Evolutionary conservation across 768 basidiomycete genomes (phyloP).

Genomic region (Candolleomyces aberdarensis): DNA sequence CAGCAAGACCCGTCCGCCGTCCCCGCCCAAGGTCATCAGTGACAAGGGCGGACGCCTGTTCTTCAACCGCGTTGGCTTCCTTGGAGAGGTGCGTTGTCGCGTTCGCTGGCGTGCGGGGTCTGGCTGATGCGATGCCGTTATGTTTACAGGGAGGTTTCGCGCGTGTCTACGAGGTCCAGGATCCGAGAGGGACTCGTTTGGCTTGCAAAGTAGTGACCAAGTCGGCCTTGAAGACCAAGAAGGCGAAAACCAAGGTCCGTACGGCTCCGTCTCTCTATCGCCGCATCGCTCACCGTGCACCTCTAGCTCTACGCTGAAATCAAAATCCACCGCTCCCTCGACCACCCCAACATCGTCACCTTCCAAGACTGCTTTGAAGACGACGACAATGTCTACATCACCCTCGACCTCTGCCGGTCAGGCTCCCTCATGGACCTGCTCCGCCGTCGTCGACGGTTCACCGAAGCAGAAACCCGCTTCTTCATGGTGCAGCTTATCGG

Average conservation of each 20-base stretch:
- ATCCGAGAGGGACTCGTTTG: conserved; percentile 55
- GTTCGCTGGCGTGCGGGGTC: not conserved
- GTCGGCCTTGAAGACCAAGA: conserved; percentile 87
- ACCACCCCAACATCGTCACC: conserved; percentile 88
- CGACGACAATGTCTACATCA: conserved; percentile 94
- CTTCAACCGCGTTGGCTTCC: conserved; percentile 73
- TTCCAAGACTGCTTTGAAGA: conserved; percentile 97
- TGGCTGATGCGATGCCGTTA: not conserved
- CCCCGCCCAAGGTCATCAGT: conserved; percentile 72
- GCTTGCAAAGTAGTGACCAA: conserved; percentile 98
- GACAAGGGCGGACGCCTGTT: conserved; percentile 57
- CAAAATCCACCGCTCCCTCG: conserved; percentile 89
- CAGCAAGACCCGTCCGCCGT: conserved; percentile 76
- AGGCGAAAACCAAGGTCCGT: conserved; percentile 92
- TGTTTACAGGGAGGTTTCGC: conserved; percentile 84
- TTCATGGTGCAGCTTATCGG: conserved; percentile 94
- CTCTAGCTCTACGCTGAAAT: conserved; percentile 94
- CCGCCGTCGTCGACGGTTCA: conserved; percentile 79
- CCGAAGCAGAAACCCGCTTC: conserved; percentile 90
- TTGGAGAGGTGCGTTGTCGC: conserved; percentile 73
- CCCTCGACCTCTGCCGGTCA: conserved; percentile 86
- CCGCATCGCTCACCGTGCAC: not conserved
- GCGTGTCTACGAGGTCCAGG: conserved; percentile 92
- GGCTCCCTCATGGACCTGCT: conserved; percentile 93
- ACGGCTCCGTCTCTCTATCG: not conserved